These are phyloP conservation scores for Thalassiosira mediterranea DNA, from an alignment of 352 stramenopile genomes.

Conservation along the genomic window DNA sequence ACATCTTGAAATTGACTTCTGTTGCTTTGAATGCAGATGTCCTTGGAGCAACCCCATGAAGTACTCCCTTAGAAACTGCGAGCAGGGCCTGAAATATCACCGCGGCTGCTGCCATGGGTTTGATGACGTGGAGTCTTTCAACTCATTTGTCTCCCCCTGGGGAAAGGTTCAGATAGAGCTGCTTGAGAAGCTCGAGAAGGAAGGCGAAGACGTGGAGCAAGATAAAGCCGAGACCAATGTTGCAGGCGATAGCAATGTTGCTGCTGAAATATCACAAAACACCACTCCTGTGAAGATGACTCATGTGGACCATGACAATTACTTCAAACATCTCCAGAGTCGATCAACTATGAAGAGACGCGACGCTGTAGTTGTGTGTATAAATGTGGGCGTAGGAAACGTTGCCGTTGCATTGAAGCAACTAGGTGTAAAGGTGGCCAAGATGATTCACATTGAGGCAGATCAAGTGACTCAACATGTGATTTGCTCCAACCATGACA, in stretches of 20 bases:
- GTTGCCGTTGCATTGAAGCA: constrained; percentile 59
- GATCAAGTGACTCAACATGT: constrained; percentile 63
- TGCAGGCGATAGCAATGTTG: not conserved
- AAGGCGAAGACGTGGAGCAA: constrained; percentile 2
- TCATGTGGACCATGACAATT: constrained; percentile 10
- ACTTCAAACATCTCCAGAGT: constrained; percentile 1
- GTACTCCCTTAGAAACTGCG: constrained; percentile 26
- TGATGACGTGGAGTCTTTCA: constrained; percentile 18
- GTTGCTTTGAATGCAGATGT: constrained; percentile 57
- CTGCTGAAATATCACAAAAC: too few species aligned
- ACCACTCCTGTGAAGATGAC: constrained; percentile 7
- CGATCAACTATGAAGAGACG: constrained; percentile 19
- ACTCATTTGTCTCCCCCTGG: constrained; percentile 36
- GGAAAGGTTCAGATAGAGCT: constrained; percentile 8
- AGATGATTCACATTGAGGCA: constrained; percentile 65
- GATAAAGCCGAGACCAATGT: not conserved
- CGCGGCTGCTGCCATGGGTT: constrained; percentile 52
- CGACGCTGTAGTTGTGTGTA: constrained; percentile 59
- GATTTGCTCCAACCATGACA: constrained; percentile 58
- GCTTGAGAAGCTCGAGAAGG: not conserved
- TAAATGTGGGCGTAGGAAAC: constrained; percentile 65
- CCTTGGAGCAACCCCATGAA: constrained; percentile 15
- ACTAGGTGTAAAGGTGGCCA: constrained; percentile 43
- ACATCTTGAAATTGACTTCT: constrained; percentile 52
- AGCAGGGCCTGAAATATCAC: constrained; percentile 42